These are phyloP conservation scores for Globisporangium takayamanum DNA, from an alignment of 352 stramenopile genomes.

Conservation along the genomic window DNA sequence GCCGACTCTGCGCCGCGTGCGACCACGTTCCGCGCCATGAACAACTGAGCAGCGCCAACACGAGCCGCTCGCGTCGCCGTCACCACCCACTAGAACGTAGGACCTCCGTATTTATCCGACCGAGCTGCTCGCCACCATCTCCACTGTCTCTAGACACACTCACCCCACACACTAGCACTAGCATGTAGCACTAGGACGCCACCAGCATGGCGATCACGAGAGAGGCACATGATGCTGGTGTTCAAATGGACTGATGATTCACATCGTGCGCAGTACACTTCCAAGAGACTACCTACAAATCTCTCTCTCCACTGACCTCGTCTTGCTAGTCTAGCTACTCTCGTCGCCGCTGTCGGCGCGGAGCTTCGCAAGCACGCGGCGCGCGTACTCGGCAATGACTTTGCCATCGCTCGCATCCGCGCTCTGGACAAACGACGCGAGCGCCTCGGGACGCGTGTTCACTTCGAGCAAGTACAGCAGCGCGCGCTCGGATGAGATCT, in stretches of 20 bases:
- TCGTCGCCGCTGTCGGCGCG: constrained; percentile 81
- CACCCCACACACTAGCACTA: too few species aligned
- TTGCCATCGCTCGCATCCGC: constrained; percentile 59
- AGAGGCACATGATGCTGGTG: too few species aligned
- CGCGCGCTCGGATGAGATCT: constrained; percentile 78
- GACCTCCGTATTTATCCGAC: constrained; percentile 2
- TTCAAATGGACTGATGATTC: not conserved
- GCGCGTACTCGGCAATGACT: constrained; percentile 83
- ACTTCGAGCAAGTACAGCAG: constrained; percentile 86
- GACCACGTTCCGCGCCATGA: constrained; percentile 13
- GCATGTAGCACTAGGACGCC: too few species aligned
- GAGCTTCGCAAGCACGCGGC: constrained; percentile 83
- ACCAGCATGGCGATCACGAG: too few species aligned
- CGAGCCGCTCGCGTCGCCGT: not conserved
- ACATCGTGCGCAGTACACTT: not conserved
- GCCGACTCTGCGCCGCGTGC: not conserved
- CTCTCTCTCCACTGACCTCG: not conserved
- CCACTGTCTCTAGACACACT: too few species aligned
- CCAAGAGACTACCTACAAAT: not conserved
- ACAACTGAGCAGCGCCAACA: not conserved
- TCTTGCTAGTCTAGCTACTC: constrained; percentile 37
- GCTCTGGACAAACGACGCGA: constrained; percentile 56
- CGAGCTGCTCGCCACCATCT: too few species aligned
- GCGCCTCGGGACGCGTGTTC: constrained; percentile 72
- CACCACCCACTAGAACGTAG: not conserved